Evolutionary conservation across 1,284 basidiomycete genomes (phyloP), one percentile per base, ranked within the genome.

Genomic region (Ustilago crameri): DNA sequence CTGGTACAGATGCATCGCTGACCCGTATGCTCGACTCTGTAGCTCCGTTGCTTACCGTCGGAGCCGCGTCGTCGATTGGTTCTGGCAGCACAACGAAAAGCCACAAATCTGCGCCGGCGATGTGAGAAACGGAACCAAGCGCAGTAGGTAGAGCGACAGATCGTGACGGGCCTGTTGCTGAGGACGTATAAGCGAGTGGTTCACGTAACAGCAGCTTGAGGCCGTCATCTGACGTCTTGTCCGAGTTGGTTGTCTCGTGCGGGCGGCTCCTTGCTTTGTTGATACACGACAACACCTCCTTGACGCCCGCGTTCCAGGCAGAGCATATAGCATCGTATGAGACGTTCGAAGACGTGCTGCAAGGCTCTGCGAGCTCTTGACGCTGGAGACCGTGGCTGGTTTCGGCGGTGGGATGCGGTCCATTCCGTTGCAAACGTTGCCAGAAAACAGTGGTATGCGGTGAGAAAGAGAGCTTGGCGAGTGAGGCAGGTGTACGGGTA

Each of bases 401-500:
- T 18, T 8, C 15, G 23, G 12, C 8, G 22, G 30, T 12, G 5
- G 30, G 12, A 30, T 7, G 30, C 30, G 30, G 12, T 7, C 5
- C 30, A 17, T 5, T 23, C 14, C 38, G 32, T 17, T 44, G 35
- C 14, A 64, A 27, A 15, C 49, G 67, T 17, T 35, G 42, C 68
- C 68, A 65, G n/a, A 40, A 27, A 22, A 71, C 38, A 24, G 30
- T 38, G 22, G 67, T 61, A 10, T 47, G 42, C 5, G 52, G n/a
- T 2, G 57, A 34, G 15, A 61, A 64, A 4, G 53, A 15, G 3
- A 64, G 52, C 53, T 54, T 70, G 14, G 50, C 57, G 22, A 70
- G 30, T 4, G 61, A 60, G 3, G 52, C 47, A 3, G 67, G 67
- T 5, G 67, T 70, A 0, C 24, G 40, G 7, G 56, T 27, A 15